Percentiles rank a stretch among this genome's conserved stretches.
phyloP scores from a whole-genome alignment of 2,329 filamentous ascomycete species.

The Penicillium sp. region DNA sequence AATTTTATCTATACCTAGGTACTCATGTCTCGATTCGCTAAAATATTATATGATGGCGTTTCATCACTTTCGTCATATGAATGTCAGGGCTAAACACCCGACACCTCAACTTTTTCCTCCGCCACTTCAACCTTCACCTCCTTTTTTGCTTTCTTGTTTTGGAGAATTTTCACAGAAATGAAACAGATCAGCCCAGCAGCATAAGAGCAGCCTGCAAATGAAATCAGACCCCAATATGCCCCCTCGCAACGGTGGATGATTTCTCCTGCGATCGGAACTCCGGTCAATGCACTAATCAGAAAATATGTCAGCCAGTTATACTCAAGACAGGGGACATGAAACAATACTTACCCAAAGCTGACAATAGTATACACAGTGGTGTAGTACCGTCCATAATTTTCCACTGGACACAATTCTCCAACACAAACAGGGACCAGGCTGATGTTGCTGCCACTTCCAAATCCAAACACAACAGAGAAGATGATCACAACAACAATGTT shows the following conservation, averaged over 20 bases:
- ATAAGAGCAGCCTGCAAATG: constrained; percentile 18
- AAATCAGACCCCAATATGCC: constrained; percentile 30
- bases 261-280: constrained; percentile 29
- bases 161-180: constrained; percentile 7
- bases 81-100: constrained; percentile 7
- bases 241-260: constrained; percentile 31
- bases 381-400: constrained; percentile 45
- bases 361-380: constrained; percentile 36
- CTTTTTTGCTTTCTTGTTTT: constrained; percentile 6
- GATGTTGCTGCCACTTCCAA: constrained; percentile 41
- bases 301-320: constrained; percentile 2
- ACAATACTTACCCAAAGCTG: constrained; percentile 23
- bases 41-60: background rate
- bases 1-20: too few relatives aligned
- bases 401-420: constrained; percentile 47
- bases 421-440: constrained; percentile 47
- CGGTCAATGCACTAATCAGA: constrained; percentile 23
- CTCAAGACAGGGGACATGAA: background rate
- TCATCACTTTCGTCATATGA: constrained; percentile 3
- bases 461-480: constrained; percentile 35
- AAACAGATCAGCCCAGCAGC: constrained; percentile 19
- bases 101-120: background rate
- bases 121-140: background rate
- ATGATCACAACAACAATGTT: constrained; percentile 21
- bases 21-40: background rate